Base-by-base conservation (phyloP, 73 alveolate species). In the Paramecium biaurelia region DNA sequence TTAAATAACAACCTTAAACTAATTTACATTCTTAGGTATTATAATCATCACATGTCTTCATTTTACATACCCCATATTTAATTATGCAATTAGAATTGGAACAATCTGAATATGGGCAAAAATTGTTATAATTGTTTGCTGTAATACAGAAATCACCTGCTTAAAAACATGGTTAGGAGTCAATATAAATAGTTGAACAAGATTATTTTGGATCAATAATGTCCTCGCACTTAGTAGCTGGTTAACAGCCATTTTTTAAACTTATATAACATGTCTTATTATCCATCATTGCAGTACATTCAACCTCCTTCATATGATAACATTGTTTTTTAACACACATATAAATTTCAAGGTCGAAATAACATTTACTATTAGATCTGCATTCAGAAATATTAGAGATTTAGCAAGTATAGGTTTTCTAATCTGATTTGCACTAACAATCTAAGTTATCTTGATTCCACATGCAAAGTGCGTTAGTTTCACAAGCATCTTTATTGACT, bases 61-160 rank as follows among this genome's bases (percentile, higher is more conserved):
- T 0, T 79, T 63, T 79, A 21, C 90, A 79, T 5, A 9, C 23
- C 6, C 74, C 74, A 12, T 79, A 43, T 4, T 38, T 2, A 26
- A 23, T 4, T 15, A 79, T 24, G 43, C 90, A 79, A 21, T 79
- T 41, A 12, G 24, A 18, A 47, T 79, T 41, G 11, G 43, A 43
- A 24, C 90, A 79, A 79, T 79, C 86, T 43, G 90, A 79, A 18
- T 23, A 41, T 14, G 90, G 56, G 43, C 90, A 79, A 10, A 6
- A 43, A 1, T 1, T 10, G 7, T 1, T 32, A 41, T 24, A 79
- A 79, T 79, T 79, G n/a, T 12, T 79, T 3, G 30, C 1, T 5
- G 76, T 4, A 24, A 20, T 12, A 34, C 90, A 79, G 8, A 5
- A 43, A 23, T 4, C 12, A 3, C 56, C 18, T 1, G 76, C 47